Evolutionary conservation across 1,284 basidiomycete genomes (phyloP).

Genomic region (Trametes sp.): DNA sequence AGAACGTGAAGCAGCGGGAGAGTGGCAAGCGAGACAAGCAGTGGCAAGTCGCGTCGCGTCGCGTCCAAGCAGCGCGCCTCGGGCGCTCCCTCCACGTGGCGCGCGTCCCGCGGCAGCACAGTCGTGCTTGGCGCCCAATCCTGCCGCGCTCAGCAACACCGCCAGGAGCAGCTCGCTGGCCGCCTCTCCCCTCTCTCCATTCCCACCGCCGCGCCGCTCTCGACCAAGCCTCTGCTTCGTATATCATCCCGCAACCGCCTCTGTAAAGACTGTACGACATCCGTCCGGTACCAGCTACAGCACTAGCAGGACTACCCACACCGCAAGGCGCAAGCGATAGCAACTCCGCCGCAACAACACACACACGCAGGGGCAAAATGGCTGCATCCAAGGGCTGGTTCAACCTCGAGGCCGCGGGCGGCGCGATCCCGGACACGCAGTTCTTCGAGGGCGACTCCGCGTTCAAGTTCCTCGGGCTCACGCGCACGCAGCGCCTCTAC

Average conservation of each 20-base stretch:
- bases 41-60: conserved; percentile 1
- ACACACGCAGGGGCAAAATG: conserved; percentile 19
- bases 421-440: conserved; percentile 70
- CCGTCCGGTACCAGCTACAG: neutral
- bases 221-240: neutral
- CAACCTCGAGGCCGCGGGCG: conserved; percentile 71
- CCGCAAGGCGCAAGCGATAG: no score
- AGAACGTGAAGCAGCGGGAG: no score
- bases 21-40: no score
- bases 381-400: conserved; percentile 61
- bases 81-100: conserved; percentile 17
- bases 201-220: neutral
- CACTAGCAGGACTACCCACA: no score
- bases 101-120: conserved; percentile 12
- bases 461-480: conserved; percentile 80
- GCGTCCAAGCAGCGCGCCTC: no score
- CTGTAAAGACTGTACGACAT: neutral
- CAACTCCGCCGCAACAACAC: neutral
- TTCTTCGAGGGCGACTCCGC: conserved; percentile 87
- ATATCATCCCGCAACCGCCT: neutral
- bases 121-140: conserved; percentile 22
- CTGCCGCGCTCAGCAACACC: conserved; percentile 27
- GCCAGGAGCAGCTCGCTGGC: conserved; percentile 26
- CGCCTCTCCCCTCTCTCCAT: conserved; percentile 13
- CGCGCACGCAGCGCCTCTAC: conserved; percentile 82